These are phyloP conservation scores for Petunia secreta DNA, from an alignment of 257 asterid species.

Conservation along the genomic window DNA sequence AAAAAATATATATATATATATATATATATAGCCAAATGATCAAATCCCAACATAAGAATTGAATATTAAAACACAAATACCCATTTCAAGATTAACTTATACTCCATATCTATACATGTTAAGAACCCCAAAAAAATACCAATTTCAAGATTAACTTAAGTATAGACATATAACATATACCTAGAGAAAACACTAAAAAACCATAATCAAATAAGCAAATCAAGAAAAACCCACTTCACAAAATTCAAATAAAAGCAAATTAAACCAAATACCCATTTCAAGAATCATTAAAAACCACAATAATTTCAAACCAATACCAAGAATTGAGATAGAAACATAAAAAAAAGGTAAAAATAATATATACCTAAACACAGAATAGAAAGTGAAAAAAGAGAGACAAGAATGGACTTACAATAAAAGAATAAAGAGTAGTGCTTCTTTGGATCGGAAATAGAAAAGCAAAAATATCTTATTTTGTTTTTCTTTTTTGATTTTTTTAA, in stretches of 20 bases:
- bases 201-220: neutral
- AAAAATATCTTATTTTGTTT: neutral
- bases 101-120: neutral
- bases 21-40: neutral
- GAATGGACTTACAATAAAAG: no score
- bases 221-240: neutral
- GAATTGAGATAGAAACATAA: neutral
- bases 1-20: neutral
- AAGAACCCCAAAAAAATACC: neutral
- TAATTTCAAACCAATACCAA: neutral
- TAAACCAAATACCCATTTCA: neutral
- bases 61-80: neutral
- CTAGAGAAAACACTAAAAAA: neutral
- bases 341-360: neutral
- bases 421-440: neutral
- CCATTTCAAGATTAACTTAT: neutral
- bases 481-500: neutral
- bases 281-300: neutral
- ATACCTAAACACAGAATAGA: neutral
- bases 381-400: no score
- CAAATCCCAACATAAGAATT: neutral
- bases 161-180: neutral
- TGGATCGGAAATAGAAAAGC: neutral
- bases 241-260: neutral
- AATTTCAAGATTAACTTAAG: neutral